Evolutionary conservation across 2,329 filamentous ascomycete genomes (phyloP), one percentile per base, ranked within the genome.

Genomic region (Fusarium equiseti): DNA sequence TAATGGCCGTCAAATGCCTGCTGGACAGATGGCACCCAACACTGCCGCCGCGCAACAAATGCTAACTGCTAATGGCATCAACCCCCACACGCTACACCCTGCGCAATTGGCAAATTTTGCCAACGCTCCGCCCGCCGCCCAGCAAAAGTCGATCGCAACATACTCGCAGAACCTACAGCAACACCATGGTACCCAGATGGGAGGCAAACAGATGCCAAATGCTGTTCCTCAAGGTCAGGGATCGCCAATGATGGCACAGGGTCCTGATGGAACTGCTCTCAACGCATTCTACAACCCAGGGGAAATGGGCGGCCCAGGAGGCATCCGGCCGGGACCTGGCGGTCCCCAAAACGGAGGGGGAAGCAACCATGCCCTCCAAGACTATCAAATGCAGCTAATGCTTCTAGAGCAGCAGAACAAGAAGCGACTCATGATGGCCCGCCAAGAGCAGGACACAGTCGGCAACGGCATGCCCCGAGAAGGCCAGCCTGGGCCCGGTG

Each of bases 341-440:
- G 84, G 80, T 61, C 81, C 80, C 35, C 85, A 85, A 70, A 81
- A 81, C 18, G 84, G 81, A 67, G 85, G 79, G 16, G 80, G 80
- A 35, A 92, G 91, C 80, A 95, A 94, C 78, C 92, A 95, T 78
- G 92, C 92, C 24, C 85, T 95, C 48, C 92, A 95, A 80, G 92
- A 96, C 79, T 95, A 95, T 76, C 92, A 95, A 82, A 95, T 95
- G 92, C 92, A 95, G 79, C 82, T 95, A 77, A 95, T 95, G 92
- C 82, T 95, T 52, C 86, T 95, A 18, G 92, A 95, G 81, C 92
- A 95, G 80, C 92, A 95, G 81, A 95, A 95, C 75, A 95, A 95
- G 85, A 95, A 94, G 81, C 86, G 92, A 20, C 85, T 95, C 51
- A 90, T 94, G 85, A 94, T 94, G 92, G 92, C 92, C 40, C 89